A percentile compares a stretch with the other conserved stretches of the same genome.
Evolutionary conservation across 306 rosid genomes (phyloP).

Genomic region (Vigna radiata): DNA sequence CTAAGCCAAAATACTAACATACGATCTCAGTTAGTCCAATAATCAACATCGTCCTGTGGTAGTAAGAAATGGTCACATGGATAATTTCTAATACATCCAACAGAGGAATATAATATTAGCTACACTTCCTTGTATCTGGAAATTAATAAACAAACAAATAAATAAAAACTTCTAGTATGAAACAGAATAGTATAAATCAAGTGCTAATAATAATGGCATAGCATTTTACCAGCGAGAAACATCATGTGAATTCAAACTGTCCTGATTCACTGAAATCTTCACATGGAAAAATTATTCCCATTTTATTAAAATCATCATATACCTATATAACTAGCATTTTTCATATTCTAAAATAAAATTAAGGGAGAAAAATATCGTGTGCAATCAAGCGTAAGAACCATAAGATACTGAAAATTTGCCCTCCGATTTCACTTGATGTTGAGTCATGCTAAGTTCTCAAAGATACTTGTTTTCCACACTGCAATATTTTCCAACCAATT

Average conservation of each 20-base stretch:
- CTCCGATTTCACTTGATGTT: neutral
- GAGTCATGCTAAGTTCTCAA: neutral
- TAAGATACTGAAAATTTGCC: neutral
- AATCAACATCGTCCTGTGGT: neutral
- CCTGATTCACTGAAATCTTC: neutral
- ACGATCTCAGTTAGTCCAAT: neutral
- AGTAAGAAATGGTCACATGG: neutral
- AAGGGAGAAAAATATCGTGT: neutral
- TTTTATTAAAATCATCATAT: neutral
- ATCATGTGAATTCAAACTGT: neutral
- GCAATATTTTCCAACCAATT: conserved; percentile 5
- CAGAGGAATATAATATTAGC: neutral
- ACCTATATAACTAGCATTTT: neutral
- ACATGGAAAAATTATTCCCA: neutral
- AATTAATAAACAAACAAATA: neutral
- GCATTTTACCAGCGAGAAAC: neutral
- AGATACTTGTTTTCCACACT: neutral
- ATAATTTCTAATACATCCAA: neutral
- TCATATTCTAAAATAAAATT: neutral
- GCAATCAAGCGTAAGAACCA: neutral
- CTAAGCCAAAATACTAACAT: neutral
- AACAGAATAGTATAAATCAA: neutral
- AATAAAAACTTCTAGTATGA: neutral
- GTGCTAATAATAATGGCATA: neutral
- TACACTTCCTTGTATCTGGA: neutral